Conservation (phyloP, 2,329 filamentous ascomycete genomes). For the Aspergillus quadricinctus region DNA sequence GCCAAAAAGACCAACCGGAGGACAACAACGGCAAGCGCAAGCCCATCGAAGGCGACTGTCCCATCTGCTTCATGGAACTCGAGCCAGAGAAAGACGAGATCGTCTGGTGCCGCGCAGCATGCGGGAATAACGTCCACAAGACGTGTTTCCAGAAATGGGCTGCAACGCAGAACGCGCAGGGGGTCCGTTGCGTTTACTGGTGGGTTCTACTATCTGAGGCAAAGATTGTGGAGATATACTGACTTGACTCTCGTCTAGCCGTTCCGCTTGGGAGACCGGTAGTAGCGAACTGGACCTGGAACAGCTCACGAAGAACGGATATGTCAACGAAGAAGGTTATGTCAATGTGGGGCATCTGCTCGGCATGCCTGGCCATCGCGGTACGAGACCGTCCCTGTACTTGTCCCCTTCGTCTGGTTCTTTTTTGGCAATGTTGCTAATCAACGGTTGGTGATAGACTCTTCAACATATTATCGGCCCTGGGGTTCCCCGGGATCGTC, state of each 20-base stretch:
- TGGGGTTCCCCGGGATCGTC: slow-evolving; percentile 30
- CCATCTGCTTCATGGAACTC: slow-evolving; percentile 59
- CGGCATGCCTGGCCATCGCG: slow-evolving; percentile 36
- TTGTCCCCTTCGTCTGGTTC: slow-evolving; percentile 2
- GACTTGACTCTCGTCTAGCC: slow-evolving; percentile 21
- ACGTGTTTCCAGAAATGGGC: slow-evolving; percentile 55
- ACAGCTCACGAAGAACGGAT: slow-evolving; percentile 25
- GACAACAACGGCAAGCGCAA: slow-evolving; percentile 50
- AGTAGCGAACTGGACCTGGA: slow-evolving; percentile 26
- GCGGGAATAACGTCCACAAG: slow-evolving; percentile 61
- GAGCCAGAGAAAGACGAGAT: slow-evolving; percentile 44
- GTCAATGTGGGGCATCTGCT: slow-evolving; percentile 42
- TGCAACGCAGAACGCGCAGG: slow-evolving; percentile 25
- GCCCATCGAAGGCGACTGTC: slow-evolving; percentile 58
- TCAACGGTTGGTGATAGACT: slow-evolving; percentile 22
- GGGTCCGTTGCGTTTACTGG: slow-evolving; percentile 45
- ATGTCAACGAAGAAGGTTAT: slow-evolving; percentile 38
- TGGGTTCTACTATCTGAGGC: slow-evolving; percentile 16
- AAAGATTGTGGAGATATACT: not conserved
- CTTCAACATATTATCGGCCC: slow-evolving; percentile 38
- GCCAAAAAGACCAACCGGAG: slow-evolving; percentile 33
- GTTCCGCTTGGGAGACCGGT: slow-evolving; percentile 38
- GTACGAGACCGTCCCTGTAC: slow-evolving; percentile 28
- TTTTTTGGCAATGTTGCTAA: not conserved
- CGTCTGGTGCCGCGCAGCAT: slow-evolving; percentile 57